These are phyloP conservation scores for Phaseolus lunatus DNA, from an alignment of 306 rosid genomes.

Conservation along the genomic window DNA sequence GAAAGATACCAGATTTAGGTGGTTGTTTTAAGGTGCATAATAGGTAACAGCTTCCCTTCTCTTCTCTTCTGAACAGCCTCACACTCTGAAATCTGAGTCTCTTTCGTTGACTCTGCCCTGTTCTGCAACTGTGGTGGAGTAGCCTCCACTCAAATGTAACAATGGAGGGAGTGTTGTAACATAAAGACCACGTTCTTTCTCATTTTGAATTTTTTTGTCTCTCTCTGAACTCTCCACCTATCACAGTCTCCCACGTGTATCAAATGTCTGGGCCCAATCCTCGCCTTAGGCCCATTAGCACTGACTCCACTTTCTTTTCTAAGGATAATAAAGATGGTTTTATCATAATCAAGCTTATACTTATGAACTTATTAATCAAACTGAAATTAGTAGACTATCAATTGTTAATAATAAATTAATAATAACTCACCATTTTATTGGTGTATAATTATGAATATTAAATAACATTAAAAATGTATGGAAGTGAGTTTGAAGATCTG, in stretches of 20 bases:
- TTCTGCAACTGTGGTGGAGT: conserved; percentile 10
- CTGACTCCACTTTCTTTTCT: too few species aligned
- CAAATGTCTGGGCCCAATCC: neutral
- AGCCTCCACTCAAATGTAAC: conserved; percentile 18
- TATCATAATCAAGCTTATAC: neutral
- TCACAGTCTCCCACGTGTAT: conserved; percentile 37
- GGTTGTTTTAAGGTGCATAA: conserved; percentile 3
- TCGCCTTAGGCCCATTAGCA: neutral
- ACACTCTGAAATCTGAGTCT: neutral
- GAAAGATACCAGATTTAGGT: conserved; percentile 34
- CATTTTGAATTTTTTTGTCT: conserved; percentile 44
- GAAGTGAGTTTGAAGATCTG: neutral
- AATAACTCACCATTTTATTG: too few species aligned
- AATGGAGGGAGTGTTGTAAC: neutral
- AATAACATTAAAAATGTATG: neutral
- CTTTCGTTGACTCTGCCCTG: neutral
- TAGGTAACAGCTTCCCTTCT: neutral
- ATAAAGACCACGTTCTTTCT: conserved; percentile 20
- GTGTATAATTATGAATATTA: too few species aligned
- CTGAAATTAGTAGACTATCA: neutral
- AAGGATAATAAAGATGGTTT: neutral
- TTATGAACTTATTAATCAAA: neutral
- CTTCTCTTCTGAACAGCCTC: neutral
- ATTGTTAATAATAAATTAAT: neutral
- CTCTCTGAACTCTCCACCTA: neutral